Evolutionary conservation across 495 filamentous ascomycete genomes (phyloP).

Genomic region (Penicillium alfredii): DNA sequence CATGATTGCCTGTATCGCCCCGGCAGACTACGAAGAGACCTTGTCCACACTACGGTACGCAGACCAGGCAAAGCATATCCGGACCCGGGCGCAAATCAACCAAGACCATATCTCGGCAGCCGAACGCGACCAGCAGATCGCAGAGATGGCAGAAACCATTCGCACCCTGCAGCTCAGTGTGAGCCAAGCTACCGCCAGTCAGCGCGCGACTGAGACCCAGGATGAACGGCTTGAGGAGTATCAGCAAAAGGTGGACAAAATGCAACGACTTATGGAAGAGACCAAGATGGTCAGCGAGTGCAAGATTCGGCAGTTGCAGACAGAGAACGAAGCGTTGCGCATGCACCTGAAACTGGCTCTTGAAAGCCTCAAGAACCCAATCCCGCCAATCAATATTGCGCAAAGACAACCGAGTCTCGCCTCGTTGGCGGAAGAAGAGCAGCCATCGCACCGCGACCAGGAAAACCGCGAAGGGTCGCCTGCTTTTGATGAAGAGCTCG

Average conservation of each 20-base stretch:
- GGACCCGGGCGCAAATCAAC: conserved; percentile 93
- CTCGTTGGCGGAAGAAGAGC: conserved; percentile 38
- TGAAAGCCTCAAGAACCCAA: conserved; percentile 84
- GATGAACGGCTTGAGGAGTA: conserved; percentile 85
- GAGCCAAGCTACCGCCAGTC: conserved; percentile 41
- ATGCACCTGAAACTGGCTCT: conserved; percentile 80
- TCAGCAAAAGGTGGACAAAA: conserved; percentile 71
- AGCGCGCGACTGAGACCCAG: conserved; percentile 47
- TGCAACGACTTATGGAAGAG: conserved; percentile 96
- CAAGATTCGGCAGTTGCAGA: conserved; percentile 80
- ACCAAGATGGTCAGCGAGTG: conserved; percentile 76
- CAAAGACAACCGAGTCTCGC: conserved; percentile 28
- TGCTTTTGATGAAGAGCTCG: conserved; percentile 23
- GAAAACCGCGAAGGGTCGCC: conserved; percentile 38
- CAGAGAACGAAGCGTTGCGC: conserved; percentile 82
- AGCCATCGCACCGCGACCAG: conserved; percentile 25
- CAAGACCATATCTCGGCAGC: conserved; percentile 82
- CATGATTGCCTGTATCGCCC: conserved; percentile 97
- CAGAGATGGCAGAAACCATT: conserved; percentile 90
- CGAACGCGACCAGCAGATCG: conserved; percentile 88
- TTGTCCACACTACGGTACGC: conserved; percentile 94
- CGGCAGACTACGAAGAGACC: conserved; percentile 94
- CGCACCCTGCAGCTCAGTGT: conserved; percentile 73
- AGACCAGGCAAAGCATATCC: conserved; percentile 95
- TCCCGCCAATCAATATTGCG: conserved; percentile 43